Percentiles rank a stretch among this genome's conserved stretches.
Conservation (phyloP, 768 basidiomycete genomes). For the Phlebiopsis gigantea region DNA sequence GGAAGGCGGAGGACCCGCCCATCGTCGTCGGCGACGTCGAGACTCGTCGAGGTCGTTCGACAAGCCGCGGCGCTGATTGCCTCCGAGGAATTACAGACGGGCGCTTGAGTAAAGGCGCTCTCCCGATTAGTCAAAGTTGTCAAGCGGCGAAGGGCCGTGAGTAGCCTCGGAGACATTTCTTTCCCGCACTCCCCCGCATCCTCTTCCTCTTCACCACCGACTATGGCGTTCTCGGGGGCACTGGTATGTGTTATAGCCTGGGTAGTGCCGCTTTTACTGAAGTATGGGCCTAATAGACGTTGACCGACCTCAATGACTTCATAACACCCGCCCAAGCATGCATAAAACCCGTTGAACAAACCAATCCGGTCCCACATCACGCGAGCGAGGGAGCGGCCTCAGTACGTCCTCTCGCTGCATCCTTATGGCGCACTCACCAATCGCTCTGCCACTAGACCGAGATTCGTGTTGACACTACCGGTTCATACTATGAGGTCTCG, state of each 20-base stretch:
- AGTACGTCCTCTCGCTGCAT: slow-evolving; percentile 26
- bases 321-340: slow-evolving; percentile 95
- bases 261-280: not conserved
- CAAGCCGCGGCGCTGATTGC: not conserved
- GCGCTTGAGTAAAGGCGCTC: not conserved
- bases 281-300: slow-evolving; percentile 44
- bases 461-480: slow-evolving; percentile 81
- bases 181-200: slow-evolving; percentile 1
- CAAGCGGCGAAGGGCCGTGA: not conserved
- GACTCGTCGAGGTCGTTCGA: slow-evolving; percentile 7
- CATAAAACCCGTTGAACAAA: slow-evolving; percentile 85
- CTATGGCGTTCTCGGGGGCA: slow-evolving; percentile 86
- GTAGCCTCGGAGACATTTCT: not conserved
- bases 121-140: slow-evolving; percentile 6
- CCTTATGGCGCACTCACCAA: not conserved
- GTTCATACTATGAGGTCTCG: slow-evolving; percentile 84
- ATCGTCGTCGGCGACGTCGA: slow-evolving; percentile 10
- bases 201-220: not conserved
- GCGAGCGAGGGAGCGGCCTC: slow-evolving; percentile 37
- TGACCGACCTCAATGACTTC: slow-evolving; percentile 96
- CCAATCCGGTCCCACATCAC: slow-evolving; percentile 36
- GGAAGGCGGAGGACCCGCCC: not conserved
- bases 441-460: slow-evolving; percentile 80
- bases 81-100: not conserved
- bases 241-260: slow-evolving; percentile 43